phyloP scores from a whole-genome alignment of 2,329 filamentous ascomycete species.

The Myriosclerotinia curreyana region DNA sequence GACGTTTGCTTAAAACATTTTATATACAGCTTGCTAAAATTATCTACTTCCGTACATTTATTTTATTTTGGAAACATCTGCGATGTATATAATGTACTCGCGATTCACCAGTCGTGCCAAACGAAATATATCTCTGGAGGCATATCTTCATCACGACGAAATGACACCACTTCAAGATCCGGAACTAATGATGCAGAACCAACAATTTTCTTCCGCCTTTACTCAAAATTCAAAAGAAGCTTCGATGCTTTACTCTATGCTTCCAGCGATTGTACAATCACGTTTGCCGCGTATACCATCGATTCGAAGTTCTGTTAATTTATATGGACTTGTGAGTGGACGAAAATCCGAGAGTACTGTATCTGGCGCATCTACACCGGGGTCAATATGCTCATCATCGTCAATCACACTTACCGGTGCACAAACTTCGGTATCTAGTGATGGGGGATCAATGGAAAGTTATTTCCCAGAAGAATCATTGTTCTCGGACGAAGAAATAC shows the following conservation, averaged over 20 bases:
- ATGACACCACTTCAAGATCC: background rate
- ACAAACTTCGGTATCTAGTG: background rate
- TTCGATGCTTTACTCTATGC: slow-evolving; percentile 52
- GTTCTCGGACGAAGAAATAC: slow-evolving; percentile 29
- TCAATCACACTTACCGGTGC: slow-evolving; percentile 30
- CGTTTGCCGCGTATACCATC: slow-evolving; percentile 51
- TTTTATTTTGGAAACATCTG: background rate
- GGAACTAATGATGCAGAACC: background rate
- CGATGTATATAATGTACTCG: slow-evolving; percentile 9
- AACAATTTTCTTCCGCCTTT: slow-evolving; percentile 3
- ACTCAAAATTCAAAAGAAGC: slow-evolving; percentile 30
- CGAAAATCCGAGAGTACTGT: slow-evolving; percentile 30
- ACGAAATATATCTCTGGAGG: background rate
- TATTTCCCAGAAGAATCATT: slow-evolving; percentile 25
- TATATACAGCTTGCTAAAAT: background rate
- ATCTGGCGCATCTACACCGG: slow-evolving; percentile 37
- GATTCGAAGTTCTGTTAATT: slow-evolving; percentile 44
- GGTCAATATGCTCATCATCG: slow-evolving; percentile 26
- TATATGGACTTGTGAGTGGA: slow-evolving; percentile 27
- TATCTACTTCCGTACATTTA: background rate
- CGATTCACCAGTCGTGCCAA: slow-evolving; percentile 1
- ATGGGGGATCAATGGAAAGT: slow-evolving; percentile 5
- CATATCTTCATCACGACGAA: slow-evolving; percentile 9
- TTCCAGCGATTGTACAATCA: slow-evolving; percentile 52
- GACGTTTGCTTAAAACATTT: background rate